Conservation (phyloP, 2,329 filamentous ascomycete species). For the Trichoderma atrobrunneum region DNA sequence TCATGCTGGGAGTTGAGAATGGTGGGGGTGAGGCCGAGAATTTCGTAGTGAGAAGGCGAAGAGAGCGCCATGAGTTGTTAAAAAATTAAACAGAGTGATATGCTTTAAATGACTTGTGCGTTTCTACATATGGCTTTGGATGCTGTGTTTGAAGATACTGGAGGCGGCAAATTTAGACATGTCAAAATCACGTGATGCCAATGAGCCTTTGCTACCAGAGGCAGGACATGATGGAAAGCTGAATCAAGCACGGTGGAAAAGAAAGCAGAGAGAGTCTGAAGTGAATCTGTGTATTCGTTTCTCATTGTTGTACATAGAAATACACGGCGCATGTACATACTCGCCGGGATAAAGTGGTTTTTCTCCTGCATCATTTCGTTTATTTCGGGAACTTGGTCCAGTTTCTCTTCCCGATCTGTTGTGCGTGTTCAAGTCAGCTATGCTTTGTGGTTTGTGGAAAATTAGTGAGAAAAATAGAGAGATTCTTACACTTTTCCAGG, state of each 20-base stretch:
- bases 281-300: slow-evolving; percentile 16
- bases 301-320: slow-evolving; percentile 31
- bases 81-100: not conserved
- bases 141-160: not conserved
- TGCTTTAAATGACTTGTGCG: not conserved
- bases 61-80: slow-evolving; percentile 17
- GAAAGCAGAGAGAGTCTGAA: not conserved
- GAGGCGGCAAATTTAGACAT: slow-evolving; percentile 5
- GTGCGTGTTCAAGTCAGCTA: not conserved
- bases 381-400: slow-evolving; percentile 60
- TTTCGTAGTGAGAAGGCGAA: slow-evolving; percentile 56
- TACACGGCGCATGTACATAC: slow-evolving; percentile 35
- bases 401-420: slow-evolving; percentile 52
- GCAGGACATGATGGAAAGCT: not conserved
- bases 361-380: slow-evolving; percentile 23
- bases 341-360: not conserved
- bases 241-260: not conserved
- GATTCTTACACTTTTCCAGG: slow-evolving; percentile 81
- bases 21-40: slow-evolving; percentile 54
- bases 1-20: slow-evolving; percentile 45
- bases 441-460: not conserved
- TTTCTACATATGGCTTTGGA: not conserved
- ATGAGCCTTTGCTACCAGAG: not conserved
- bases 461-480: not conserved
- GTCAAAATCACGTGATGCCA: not conserved